These are phyloP conservation scores for Mycena rebaudengoi DNA, from an alignment of 768 basidiomycete genomes.

Conservation along the genomic window DNA sequence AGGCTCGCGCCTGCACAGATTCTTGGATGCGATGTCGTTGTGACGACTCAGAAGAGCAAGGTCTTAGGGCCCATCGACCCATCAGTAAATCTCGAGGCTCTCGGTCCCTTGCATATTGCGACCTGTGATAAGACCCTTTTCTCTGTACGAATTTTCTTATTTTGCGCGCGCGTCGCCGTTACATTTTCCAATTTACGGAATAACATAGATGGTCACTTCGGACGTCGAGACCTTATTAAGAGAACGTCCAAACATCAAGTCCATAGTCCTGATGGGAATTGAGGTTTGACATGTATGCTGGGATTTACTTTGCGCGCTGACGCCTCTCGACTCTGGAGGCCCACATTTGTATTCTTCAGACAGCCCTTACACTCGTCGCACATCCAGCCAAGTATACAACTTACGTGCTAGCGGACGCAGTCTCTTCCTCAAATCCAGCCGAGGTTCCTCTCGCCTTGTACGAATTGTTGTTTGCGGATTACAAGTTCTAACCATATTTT, in stretches of 20 bases:
- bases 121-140: conserved; percentile 83
- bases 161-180: no score
- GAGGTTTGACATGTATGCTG: conserved; percentile 61
- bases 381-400: conserved; percentile 50
- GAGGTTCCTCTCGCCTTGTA: conserved; percentile 82
- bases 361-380: conserved; percentile 71
- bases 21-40: conserved; percentile 75
- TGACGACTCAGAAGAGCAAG: conserved; percentile 85
- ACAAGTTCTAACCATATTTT: not conserved
- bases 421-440: conserved; percentile 82
- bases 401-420: conserved; percentile 83
- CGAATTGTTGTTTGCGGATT: not conserved
- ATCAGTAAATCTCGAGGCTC: conserved; percentile 61
- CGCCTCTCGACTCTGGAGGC: conserved; percentile 63
- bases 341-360: conserved; percentile 91
- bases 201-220: conserved; percentile 85
- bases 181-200: no score
- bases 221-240: conserved; percentile 65
- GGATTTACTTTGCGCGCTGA: not conserved
- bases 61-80: conserved; percentile 76
- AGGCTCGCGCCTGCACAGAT: conserved; percentile 45
- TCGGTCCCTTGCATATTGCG: conserved; percentile 66
- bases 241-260: conserved; percentile 55
- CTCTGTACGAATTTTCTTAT: no score
- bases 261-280: conserved; percentile 85